Base-by-base conservation (phyloP, 345 rosid species). In the Eutrema heterophyllum region DNA sequence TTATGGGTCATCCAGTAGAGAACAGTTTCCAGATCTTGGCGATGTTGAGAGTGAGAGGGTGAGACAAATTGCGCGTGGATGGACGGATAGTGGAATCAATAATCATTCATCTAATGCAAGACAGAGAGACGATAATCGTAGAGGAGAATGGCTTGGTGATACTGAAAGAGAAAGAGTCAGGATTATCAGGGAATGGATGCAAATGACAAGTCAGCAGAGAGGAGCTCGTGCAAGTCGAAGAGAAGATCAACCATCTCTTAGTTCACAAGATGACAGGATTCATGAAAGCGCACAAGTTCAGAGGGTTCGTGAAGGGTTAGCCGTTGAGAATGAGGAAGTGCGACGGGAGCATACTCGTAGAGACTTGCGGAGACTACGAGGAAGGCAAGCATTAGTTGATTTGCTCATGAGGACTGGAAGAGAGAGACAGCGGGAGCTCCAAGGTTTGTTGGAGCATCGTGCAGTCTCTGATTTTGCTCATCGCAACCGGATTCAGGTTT, bases 401-500 rank as follows among this genome's bases (percentile, higher is more conserved):
- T 55, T 55, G 61, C 61, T 55, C 61, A 55, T 55, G 61, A 55
- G 61, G 61, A 33, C 32, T 32, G 61, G 32, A 55, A 39, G 61
- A 55, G 61, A 55, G 61, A 24, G 61, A n/a, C 61, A 55, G 40
- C 10, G 61, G 9, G 61, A 55, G 21, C 61, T 55, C 32, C 61
- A 55, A 40, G 61, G 61, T 55, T 33, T 55, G 61, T 55, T 55
- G 61, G 61, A 55, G 61, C 61, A 55, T 55, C 61, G 61, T 32
- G 61, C 61, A n/a, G 61, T 55, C 40, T 55, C 61, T n/a, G 61
- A 55, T 55, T 55, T 55, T 55, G 61, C 61, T 32, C 61, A 55
- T 33, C 61, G 61, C 41, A 55, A 55, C 40, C 40, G 61, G 13
- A 55, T 55, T 55, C 61, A 55, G 61, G 61, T 55, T n/a, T 55